A percentile compares a stretch with the other conserved stretches of the same genome.
Evolutionary conservation across 805 yeast species (phyloP).

Genomic region (Zygoascus flipseniorum): DNA sequence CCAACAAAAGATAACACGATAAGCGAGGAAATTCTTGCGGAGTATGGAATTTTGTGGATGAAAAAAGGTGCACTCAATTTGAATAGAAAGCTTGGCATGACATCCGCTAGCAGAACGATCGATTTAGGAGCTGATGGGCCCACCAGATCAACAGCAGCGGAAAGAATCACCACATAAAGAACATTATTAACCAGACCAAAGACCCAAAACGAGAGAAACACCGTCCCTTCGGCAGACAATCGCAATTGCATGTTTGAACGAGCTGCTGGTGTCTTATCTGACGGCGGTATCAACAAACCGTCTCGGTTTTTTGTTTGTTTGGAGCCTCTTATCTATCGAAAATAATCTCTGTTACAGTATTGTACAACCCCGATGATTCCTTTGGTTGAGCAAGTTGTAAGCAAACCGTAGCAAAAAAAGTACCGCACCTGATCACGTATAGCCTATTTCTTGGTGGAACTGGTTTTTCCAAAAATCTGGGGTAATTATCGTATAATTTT

Average conservation of each 20-base stretch:
- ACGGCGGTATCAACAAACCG: too few relatives aligned
- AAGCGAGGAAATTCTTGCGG: constrained; percentile 42
- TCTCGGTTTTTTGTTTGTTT: too few relatives aligned
- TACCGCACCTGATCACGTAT: not conserved
- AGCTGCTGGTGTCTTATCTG: not conserved
- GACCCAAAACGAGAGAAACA: constrained; percentile 50
- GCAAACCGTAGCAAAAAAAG: not conserved
- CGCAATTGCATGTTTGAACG: not conserved
- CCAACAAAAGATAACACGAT: constrained; percentile 59
- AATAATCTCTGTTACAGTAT: not conserved
- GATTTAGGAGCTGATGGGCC: constrained; percentile 82
- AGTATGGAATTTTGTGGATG: constrained; percentile 57
- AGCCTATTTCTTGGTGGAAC: not conserved
- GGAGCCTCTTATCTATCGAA: too few relatives aligned
- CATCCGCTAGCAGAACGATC: constrained; percentile 74
- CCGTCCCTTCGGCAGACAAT: constrained; percentile 3
- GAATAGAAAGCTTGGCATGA: constrained; percentile 67
- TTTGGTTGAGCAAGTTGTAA: too few relatives aligned
- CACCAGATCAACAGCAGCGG: constrained; percentile 89
- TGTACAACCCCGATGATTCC: too few relatives aligned
- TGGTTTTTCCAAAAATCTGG: too few relatives aligned
- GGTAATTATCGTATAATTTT: too few relatives aligned
- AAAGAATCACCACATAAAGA: constrained; percentile 79
- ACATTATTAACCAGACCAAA: constrained; percentile 87
- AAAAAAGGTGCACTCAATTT: constrained; percentile 74